Evolutionary conservation across 352 stramenopile species (phyloP), one percentile per base, ranked within the genome.

Genomic region (Phytopythium cucurbitacearum): DNA sequence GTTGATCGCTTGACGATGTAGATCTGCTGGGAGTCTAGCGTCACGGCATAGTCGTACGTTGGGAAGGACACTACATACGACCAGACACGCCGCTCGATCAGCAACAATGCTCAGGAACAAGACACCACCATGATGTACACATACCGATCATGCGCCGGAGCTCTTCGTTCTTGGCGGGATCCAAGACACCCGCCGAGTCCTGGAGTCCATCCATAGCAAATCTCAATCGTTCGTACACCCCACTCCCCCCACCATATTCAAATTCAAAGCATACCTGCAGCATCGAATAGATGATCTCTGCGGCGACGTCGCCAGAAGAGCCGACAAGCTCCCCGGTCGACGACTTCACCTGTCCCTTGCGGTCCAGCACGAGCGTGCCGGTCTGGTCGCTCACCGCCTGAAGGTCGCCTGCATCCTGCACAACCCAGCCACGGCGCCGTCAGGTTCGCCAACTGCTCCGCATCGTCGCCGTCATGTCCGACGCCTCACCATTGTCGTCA

Each of bases 1-100:
- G 49, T 79, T 42, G 57, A 72, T 53, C 77, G 69, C 72, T 93
- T 90, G 33, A 91, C 78, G 47, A 93, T 63, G 63, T 88, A 91
- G 46, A 91, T 71, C 53, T 89, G 73, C 36, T 73, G 48, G 33
- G 52, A 67, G 59, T 82, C 76, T 39, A 87, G 65, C 45, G 78
- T 88, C 50, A 93, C 80, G 2, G 76, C 73, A 42, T 77, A 91
- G 46, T 89, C 68, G 51, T 76, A 91, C 3, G 57, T 74, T 0
- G 82, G 71, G 43, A 87, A 91, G 5, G 73, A 76, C 48, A 93
- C 78, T 88, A 42, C 16, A 62, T 7, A 60, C 12, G 28, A 7
- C 28, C 32, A 51, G 3, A 40, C 40, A 51, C 7, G 10, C 5
- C 8, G 3, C 11, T 32, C 12, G n/a, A 43, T 40, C 11, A 12